Evolutionary conservation across 305 asterid genomes (phyloP).

Genomic region (Fraxinus sp.): DNA sequence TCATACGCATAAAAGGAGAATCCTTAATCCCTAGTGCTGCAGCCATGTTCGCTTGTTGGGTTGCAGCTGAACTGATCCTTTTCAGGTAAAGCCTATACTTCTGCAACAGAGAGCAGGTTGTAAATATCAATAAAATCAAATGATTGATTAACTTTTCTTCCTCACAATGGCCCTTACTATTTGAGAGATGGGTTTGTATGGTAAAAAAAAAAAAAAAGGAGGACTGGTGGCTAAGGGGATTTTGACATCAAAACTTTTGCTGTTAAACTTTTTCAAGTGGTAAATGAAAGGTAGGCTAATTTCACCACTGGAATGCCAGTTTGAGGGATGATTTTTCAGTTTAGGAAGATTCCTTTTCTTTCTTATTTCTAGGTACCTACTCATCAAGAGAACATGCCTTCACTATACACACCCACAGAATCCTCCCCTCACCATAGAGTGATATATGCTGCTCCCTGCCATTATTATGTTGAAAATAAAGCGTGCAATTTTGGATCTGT

Average conservation of each 20-base stretch:
- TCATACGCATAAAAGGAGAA: slow-evolving; percentile 62
- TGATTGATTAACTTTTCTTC: neutral
- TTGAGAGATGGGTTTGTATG: neutral
- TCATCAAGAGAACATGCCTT: neutral
- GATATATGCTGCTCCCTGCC: neutral
- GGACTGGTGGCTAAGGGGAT: neutral
- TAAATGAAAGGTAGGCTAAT: neutral
- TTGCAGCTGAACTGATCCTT: slow-evolving; percentile 73
- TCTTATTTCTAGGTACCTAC: neutral
- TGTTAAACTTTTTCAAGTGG: neutral
- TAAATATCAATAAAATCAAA: neutral
- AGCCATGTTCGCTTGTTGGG: slow-evolving; percentile 81
- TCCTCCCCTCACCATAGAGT: neutral
- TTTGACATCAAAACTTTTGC: neutral
- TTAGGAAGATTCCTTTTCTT: neutral
- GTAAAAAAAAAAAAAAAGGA: neutral
- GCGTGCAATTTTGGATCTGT: neutral
- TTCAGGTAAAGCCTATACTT: slow-evolving; percentile 86
- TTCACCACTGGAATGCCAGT: neutral
- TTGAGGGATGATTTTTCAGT: neutral
- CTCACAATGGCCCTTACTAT: neutral
- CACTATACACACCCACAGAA: neutral
- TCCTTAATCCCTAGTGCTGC: slow-evolving; percentile 75
- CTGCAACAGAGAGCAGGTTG: slow-evolving; percentile 41
- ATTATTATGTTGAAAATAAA: neutral